phyloP scores from a whole-genome alignment of 495 filamentous ascomycete species.

The Poronia punctata region DNA sequence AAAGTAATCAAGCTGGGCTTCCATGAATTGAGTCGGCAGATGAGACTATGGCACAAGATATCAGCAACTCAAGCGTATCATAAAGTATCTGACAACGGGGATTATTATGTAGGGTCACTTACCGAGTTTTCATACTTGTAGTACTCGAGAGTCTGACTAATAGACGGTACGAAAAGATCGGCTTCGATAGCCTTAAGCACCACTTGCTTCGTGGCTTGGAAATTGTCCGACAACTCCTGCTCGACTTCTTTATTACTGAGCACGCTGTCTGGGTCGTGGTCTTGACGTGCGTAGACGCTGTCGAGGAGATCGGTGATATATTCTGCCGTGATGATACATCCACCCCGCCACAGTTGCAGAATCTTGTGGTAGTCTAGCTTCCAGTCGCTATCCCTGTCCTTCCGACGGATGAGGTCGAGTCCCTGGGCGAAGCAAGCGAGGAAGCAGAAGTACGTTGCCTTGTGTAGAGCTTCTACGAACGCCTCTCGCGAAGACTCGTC shows the following conservation, averaged over 20 bases:
- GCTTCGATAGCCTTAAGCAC: slow-evolving; percentile 49
- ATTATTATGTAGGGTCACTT: slow-evolving; percentile 1
- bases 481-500: slow-evolving; percentile 22
- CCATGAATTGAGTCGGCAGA: slow-evolving; percentile 64
- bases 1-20: slow-evolving; percentile 71
- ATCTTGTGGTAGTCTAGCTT: slow-evolving; percentile 51
- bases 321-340: slow-evolving; percentile 69
- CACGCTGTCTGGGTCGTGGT: slow-evolving; percentile 29
- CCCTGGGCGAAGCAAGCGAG: slow-evolving; percentile 61
- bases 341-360: slow-evolving; percentile 63
- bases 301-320: slow-evolving; percentile 56
- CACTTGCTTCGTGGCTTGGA: slow-evolving; percentile 47
- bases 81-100: neutral
- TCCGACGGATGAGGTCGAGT: slow-evolving; percentile 56
- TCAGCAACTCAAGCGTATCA: too few species aligned
- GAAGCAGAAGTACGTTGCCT: slow-evolving; percentile 57
- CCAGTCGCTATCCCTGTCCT: slow-evolving; percentile 57
- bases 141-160: slow-evolving; percentile 62
- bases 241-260: slow-evolving; percentile 45
- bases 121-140: slow-evolving; percentile 54
- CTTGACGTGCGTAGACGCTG: slow-evolving; percentile 20
- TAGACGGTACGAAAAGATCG: slow-evolving; percentile 58
- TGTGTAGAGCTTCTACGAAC: slow-evolving; percentile 54
- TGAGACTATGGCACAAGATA: slow-evolving; percentile 27
- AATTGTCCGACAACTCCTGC: slow-evolving; percentile 46